phyloP scores from a whole-genome alignment of 768 basidiomycete genomes.

The Kondoa subrosea region DNA sequence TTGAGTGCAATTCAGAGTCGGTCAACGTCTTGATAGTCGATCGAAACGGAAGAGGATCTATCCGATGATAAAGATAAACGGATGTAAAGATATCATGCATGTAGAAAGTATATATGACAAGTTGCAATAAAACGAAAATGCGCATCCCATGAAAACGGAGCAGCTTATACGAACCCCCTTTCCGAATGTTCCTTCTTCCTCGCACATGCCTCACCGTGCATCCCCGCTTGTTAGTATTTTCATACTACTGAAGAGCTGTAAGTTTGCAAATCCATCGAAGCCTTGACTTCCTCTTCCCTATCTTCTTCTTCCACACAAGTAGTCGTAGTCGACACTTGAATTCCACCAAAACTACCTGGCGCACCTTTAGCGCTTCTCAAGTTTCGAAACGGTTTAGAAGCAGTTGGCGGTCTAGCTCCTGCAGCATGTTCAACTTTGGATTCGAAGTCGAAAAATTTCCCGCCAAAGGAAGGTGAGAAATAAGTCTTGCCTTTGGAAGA shows the following conservation, averaged over 20 bases:
- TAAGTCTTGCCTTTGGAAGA: not conserved
- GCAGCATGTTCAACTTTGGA: not conserved
- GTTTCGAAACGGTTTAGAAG: not conserved
- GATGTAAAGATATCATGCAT: no score
- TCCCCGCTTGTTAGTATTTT: no score
- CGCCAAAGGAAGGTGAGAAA: not conserved
- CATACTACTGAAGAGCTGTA: no score
- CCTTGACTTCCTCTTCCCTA: not conserved
- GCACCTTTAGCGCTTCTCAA: not conserved
- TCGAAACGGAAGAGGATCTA: no score
- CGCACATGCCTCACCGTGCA: no score
- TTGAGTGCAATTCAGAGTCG: constrained; percentile 20
- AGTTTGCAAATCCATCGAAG: not conserved
- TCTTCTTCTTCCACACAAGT: not conserved
- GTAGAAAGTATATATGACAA: no score
- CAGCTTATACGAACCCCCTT: no score
- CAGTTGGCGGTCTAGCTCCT: not conserved
- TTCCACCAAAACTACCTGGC: not conserved
- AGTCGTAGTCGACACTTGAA: not conserved
- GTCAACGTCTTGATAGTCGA: no score
- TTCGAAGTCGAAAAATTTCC: not conserved
- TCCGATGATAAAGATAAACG: no score
- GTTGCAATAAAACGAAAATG: no score
- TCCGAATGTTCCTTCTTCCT: no score
- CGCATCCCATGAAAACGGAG: no score